Conservation (phyloP, 768 basidiomycete genomes). For the Mrakia hoshinonis region DNA sequence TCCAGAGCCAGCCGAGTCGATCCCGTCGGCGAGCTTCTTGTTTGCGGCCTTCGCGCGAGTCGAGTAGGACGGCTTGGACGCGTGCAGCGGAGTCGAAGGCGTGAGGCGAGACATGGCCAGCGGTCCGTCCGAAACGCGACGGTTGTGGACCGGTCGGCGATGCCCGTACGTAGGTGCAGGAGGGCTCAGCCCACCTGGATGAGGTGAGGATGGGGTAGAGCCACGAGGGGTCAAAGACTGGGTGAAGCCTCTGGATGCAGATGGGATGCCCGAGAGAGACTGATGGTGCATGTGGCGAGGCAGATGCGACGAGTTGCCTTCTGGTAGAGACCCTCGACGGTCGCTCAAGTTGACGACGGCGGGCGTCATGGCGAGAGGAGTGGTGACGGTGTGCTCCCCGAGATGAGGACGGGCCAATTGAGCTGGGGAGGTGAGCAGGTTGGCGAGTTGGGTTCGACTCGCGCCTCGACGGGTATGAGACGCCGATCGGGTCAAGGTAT, state of each 20-base stretch:
- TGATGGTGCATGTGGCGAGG: neutral
- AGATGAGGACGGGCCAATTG: neutral
- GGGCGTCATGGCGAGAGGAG: constrained; percentile 2
- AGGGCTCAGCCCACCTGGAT: neutral
- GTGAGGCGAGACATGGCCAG: neutral
- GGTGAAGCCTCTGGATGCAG: neutral
- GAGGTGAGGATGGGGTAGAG: neutral
- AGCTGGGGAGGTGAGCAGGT: neutral
- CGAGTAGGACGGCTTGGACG: neutral
- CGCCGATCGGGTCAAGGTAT: neutral
- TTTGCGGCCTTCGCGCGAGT: neutral
- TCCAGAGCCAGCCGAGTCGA: neutral
- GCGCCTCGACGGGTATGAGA: neutral
- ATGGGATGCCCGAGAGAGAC: neutral
- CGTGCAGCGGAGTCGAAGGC: neutral
- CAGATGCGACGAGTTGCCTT: neutral
- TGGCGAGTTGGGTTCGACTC: neutral
- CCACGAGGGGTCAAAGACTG: neutral
- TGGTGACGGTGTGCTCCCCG: neutral
- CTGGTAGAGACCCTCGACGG: neutral
- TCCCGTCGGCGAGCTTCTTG: neutral
- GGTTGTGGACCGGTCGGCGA: neutral
- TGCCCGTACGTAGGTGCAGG: neutral
- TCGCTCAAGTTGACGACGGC: constrained; percentile 9
- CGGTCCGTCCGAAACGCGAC: neutral